These are phyloP conservation scores for Aspergillus biplanus DNA, from an alignment of 495 filamentous ascomycete species.

Conservation along the genomic window DNA sequence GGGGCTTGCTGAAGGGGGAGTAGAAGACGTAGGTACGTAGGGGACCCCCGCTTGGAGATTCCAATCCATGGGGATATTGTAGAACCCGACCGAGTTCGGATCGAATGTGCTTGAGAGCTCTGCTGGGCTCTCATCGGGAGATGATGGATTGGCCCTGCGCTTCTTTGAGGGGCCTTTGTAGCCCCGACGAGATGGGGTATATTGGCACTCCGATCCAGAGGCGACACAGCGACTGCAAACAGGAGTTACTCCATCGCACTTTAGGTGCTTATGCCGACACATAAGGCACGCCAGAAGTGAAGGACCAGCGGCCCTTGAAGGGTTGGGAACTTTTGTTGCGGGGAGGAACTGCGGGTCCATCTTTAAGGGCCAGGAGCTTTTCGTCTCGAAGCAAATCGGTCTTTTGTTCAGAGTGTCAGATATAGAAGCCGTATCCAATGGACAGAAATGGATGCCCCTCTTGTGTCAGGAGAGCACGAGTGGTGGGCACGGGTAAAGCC, in stretches of 20 bases:
- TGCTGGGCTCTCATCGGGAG: conserved; percentile 34
- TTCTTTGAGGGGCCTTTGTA: conserved; percentile 54
- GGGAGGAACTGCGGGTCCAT: conserved; percentile 28
- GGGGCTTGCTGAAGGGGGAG: conserved; percentile 30
- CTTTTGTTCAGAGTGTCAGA: neutral
- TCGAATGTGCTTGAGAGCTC: conserved; percentile 30
- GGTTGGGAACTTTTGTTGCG: conserved; percentile 8
- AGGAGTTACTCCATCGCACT: conserved; percentile 49
- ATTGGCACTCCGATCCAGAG: conserved; percentile 42
- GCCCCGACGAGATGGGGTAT: conserved; percentile 51
- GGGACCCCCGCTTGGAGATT: conserved; percentile 26
- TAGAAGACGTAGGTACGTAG: conserved; percentile 29
- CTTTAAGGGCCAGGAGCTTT: conserved; percentile 8
- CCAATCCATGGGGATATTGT: conserved; percentile 40
- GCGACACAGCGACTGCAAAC: conserved; percentile 46
- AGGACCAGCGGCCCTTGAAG: conserved; percentile 34
- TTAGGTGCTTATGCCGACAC: conserved; percentile 65
- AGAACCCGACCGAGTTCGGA: conserved; percentile 19
- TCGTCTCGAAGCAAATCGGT: neutral
- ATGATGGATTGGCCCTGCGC: conserved; percentile 43
- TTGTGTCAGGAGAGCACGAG: neutral
- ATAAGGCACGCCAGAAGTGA: conserved; percentile 57
- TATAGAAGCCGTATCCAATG: neutral
- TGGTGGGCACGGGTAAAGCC: neutral
- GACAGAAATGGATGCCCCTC: neutral